These are phyloP conservation scores for Ophiocordyceps sinensis DNA, from an alignment of 2,329 filamentous ascomycete genomes.

Conservation along the genomic window DNA sequence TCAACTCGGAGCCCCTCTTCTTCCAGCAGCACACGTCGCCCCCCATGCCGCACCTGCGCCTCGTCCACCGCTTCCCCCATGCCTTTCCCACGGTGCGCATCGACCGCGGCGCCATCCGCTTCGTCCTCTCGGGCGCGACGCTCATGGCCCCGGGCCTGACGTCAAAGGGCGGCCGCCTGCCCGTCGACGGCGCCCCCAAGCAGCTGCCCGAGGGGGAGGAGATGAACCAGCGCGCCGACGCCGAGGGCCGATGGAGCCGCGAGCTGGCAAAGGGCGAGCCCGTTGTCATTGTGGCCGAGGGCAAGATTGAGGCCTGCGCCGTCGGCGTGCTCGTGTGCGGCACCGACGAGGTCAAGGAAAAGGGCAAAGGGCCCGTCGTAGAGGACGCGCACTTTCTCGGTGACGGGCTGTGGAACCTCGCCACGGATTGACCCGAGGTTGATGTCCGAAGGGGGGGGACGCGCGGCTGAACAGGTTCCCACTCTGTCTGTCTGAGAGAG, in stretches of 20 bases:
- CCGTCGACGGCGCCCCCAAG: conserved; percentile 30
- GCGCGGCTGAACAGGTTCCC: no score
- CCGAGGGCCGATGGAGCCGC: conserved; percentile 41
- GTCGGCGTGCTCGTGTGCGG: conserved; percentile 73
- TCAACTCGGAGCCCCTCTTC: conserved; percentile 69
- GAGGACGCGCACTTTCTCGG: conserved; percentile 90
- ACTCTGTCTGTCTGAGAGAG: no score
- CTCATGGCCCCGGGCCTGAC: conserved; percentile 95
- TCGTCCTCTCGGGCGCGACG: conserved; percentile 83
- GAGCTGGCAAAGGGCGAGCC: conserved; percentile 70
- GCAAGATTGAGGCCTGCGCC: conserved; percentile 81
- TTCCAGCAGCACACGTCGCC: conserved; percentile 69
- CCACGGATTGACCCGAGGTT: conserved; percentile 23
- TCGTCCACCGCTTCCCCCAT: conserved; percentile 80
- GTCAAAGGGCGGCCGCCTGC: conserved; percentile 65
- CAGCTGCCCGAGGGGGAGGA: conserved; percentile 24
- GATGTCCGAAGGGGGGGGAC: no score
- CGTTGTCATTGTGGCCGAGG: conserved; percentile 82
- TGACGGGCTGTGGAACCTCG: conserved; percentile 79
- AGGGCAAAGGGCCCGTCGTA: conserved; percentile 87
- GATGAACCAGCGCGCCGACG: conserved; percentile 26
- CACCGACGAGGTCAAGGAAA: conserved; percentile 83
- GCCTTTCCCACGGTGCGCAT: conserved; percentile 77
- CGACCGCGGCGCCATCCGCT: conserved; percentile 90
- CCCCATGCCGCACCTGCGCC: conserved; percentile 72